Percentiles rank a stretch among this genome's conserved stretches.
These are phyloP conservation scores for Leucaena leucocephala DNA, from an alignment of 306 rosid species.

Conservation along the genomic window DNA sequence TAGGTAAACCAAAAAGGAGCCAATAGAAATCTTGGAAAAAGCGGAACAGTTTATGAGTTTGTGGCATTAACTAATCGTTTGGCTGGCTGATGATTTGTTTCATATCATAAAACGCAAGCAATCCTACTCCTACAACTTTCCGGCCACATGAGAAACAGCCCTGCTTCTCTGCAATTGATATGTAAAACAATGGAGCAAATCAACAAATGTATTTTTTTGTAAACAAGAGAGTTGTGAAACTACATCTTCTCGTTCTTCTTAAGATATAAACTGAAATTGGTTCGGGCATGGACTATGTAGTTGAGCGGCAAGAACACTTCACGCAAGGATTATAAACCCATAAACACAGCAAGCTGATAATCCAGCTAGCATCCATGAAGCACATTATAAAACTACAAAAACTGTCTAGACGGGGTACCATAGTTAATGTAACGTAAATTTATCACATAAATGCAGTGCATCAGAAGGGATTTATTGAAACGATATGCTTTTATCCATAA, in stretches of 20 bases:
- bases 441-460: neutral
- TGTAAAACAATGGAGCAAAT: neutral
- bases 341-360: neutral
- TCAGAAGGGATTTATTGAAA: neutral
- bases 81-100: neutral
- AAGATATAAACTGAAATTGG: neutral
- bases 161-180: neutral
- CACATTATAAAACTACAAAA: neutral
- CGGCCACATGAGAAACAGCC: neutral
- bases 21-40: neutral
- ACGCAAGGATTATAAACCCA: neutral
- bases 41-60: neutral
- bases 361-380: constrained; percentile 1
- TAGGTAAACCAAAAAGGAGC: neutral
- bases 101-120: neutral
- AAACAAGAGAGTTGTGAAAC: neutral
- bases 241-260: neutral
- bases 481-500: neutral
- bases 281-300: neutral
- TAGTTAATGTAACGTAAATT: neutral
- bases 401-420: neutral
- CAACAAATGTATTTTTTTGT: neutral
- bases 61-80: neutral
- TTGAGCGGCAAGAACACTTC: neutral
- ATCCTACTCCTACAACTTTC: neutral